phyloP scores from a whole-genome alignment of 1,284 basidiomycete genomes.

The Ustilago vetiveriae region DNA sequence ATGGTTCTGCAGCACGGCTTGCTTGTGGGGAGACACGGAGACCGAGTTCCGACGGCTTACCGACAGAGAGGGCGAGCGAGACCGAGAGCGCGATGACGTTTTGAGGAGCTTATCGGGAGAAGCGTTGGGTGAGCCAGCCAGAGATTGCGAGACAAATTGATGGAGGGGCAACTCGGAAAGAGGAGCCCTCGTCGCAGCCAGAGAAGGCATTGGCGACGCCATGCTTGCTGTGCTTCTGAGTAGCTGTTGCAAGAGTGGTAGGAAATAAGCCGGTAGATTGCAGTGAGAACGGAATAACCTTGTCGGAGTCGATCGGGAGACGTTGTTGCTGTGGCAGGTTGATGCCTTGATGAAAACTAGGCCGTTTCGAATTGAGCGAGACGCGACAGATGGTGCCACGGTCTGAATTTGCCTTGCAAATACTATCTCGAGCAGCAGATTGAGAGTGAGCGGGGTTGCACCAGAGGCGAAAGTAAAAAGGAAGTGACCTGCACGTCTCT shows the following conservation, averaged over 20 bases:
- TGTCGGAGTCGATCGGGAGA: no score
- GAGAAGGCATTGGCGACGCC: slow-evolving; percentile 12
- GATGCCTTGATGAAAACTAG: no score
- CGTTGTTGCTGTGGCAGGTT: no score
- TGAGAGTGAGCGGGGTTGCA: no score
- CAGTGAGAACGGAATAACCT: no score
- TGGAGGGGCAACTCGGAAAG: slow-evolving; percentile 42
- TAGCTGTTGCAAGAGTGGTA: not conserved
- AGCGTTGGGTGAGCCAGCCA: slow-evolving; percentile 24
- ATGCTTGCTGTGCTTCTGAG: slow-evolving; percentile 1
- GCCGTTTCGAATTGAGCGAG: no score
- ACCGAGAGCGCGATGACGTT: slow-evolving; percentile 35
- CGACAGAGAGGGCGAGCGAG: slow-evolving; percentile 34
- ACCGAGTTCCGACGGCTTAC: slow-evolving; percentile 25
- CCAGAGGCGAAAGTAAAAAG: no score
- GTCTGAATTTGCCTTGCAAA: no score
- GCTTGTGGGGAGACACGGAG: slow-evolving; percentile 45
- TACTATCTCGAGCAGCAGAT: no score
- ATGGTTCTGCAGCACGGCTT: slow-evolving; percentile 39
- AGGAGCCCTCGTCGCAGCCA: slow-evolving; percentile 16
- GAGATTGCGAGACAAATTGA: slow-evolving; percentile 31
- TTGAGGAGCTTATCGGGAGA: slow-evolving; percentile 28
- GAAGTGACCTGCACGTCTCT: no score
- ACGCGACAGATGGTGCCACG: no score
- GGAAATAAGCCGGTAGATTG: no score